Percentiles rank a stretch among this genome's conserved stretches.
Conservation (phyloP, 495 filamentous ascomycete genomes). For the Hypoxylon fuscum region DNA sequence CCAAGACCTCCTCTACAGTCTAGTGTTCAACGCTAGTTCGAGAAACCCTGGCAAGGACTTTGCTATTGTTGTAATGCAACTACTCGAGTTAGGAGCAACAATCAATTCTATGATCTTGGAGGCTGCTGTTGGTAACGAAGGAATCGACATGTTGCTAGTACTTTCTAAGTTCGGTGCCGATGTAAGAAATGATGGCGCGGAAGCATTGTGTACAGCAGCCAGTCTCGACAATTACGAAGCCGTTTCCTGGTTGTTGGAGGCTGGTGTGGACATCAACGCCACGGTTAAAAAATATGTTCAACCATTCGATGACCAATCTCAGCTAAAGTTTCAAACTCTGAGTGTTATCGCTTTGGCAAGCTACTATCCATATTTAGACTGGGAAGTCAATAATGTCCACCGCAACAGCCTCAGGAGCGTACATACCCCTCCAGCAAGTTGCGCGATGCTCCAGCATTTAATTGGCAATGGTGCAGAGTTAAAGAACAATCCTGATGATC, state of each 20-base stretch:
- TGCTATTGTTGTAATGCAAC: neutral
- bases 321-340: neutral
- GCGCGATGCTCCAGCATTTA: constrained; percentile 25
- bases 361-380: neutral
- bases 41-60: neutral
- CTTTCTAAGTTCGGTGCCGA: constrained; percentile 7
- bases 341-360: constrained; percentile 14
- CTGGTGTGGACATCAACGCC: constrained; percentile 36
- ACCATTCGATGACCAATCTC: neutral
- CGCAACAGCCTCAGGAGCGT: neutral
- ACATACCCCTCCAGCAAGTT: neutral
- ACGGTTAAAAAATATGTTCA: neutral
- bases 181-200: constrained; percentile 4
- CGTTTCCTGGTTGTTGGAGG: constrained; percentile 24
- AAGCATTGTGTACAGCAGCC: constrained; percentile 23
- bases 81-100: constrained; percentile 3
- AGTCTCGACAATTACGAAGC: constrained; percentile 24
- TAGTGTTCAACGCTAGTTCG: neutral
- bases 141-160: neutral
- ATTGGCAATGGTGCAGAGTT: constrained; percentile 22
- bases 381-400: neutral
- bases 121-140: constrained; percentile 3
- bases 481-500: constrained; percentile 11
- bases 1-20: constrained; percentile 2
- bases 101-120: constrained; percentile 7